These are phyloP conservation scores for Ustilago cynodontis DNA, from an alignment of 1,284 basidiomycete genomes.

Conservation along the genomic window DNA sequence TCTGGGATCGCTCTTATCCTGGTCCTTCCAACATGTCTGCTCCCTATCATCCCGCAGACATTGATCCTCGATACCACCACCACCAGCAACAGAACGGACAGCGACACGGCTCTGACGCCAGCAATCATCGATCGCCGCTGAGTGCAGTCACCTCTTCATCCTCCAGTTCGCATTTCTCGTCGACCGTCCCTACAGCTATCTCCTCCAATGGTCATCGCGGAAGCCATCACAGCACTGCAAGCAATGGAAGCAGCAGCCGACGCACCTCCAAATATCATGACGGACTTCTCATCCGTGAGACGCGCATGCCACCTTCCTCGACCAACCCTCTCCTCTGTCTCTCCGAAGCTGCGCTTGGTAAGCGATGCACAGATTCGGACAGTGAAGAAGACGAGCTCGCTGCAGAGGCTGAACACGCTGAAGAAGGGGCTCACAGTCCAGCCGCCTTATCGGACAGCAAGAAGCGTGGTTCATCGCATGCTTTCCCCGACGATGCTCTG, in stretches of 20 bases:
- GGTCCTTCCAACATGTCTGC: conserved; percentile 5
- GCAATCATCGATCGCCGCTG: conserved; percentile 41
- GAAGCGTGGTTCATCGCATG: conserved; percentile 26
- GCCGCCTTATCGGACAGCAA: conserved; percentile 8
- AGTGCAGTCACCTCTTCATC: conserved; percentile 34
- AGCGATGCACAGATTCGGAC: conserved; percentile 48
- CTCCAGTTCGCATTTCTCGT: conserved; percentile 25
- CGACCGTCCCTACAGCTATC: conserved; percentile 22
- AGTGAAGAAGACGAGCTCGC: conserved; percentile 46
- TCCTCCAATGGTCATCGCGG: conserved; percentile 26
- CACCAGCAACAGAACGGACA: conserved; percentile 6
- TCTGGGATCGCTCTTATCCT: conserved; percentile 19
- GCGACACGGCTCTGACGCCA: conserved; percentile 42
- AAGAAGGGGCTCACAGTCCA: conserved; percentile 20
- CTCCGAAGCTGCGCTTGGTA: conserved; percentile 50
- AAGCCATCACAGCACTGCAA: conserved; percentile 25
- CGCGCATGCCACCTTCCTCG: conserved; percentile 47
- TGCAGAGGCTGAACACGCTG: conserved; percentile 7
- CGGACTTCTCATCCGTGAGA: conserved; percentile 49
- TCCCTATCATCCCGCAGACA: conserved; percentile 7
- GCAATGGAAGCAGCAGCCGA: conserved; percentile 30
- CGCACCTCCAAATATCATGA: conserved; percentile 53
- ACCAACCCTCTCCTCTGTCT: conserved; percentile 52
- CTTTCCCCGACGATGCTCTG: conserved; percentile 10
- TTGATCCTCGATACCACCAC: not conserved